Evolutionary conservation across 768 basidiomycete species (phyloP).

Genomic region (Dictyophora rubrovolvata): DNA sequence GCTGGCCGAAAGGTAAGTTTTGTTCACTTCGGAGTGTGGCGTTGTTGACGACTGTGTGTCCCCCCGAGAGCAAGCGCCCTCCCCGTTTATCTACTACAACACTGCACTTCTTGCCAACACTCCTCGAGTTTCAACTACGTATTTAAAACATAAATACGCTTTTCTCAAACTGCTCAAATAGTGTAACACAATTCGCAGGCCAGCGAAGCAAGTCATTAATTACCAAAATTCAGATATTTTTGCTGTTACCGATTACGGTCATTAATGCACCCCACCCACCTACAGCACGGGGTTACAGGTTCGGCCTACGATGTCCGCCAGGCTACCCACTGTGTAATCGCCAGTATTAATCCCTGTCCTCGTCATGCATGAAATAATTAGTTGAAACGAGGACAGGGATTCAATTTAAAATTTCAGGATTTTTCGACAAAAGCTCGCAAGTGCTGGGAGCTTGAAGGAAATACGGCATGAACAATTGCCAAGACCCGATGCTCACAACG

Average conservation of each 20-base stretch:
- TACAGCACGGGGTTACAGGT: background rate
- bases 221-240: background rate
- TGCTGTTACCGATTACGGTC: background rate
- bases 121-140: background rate
- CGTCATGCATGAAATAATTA: background rate
- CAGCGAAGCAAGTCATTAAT: background rate
- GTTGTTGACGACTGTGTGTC: background rate
- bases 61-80: background rate
- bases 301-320: background rate
- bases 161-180: too few species aligned
- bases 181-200: background rate
- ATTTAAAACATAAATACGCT: too few species aligned
- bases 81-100: background rate
- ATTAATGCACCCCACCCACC: background rate
- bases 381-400: background rate
- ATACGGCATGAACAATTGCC: too few species aligned
- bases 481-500: too few species aligned
- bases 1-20: background rate
- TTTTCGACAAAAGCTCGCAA: too few species aligned
- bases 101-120: background rate
- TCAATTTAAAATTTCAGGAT: too few species aligned
- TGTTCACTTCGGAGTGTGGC: background rate
- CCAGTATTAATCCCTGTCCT: background rate
- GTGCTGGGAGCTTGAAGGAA: too few species aligned
- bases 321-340: background rate